These are phyloP conservation scores for Chara braunii DNA, from an alignment of 139 green algal genomes.

Conservation along the genomic window DNA sequence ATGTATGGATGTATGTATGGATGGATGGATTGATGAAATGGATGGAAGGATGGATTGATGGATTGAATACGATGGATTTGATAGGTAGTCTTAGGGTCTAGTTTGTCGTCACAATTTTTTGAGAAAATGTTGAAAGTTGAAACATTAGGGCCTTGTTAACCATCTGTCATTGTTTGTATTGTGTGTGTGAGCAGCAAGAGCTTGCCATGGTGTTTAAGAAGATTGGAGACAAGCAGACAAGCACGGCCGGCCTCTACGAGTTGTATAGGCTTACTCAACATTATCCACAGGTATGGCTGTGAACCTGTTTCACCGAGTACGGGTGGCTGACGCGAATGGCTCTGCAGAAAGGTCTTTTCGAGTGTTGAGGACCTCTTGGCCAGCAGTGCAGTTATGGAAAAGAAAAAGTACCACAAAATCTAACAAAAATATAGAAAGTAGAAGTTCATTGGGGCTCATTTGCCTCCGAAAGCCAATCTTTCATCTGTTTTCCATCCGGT, in stretches of 20 bases:
- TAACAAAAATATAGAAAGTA: background rate
- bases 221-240: slow-evolving; percentile 5
- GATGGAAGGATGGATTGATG: too few species aligned
- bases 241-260: slow-evolving; percentile 15
- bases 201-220: slow-evolving; percentile 44
- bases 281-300: background rate
- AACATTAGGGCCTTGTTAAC: too few species aligned
- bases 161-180: slow-evolving; percentile 3
- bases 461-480: background rate
- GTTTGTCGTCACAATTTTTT: background rate
- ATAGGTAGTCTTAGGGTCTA: slow-evolving; percentile 3
- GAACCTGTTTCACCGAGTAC: background rate
- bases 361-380: background rate
- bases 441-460: background rate
- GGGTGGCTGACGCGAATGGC: background rate
- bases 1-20: too few species aligned
- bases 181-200: background rate
- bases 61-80: too few species aligned
- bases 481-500: background rate
- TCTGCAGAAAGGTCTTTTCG: background rate
- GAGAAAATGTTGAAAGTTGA: too few species aligned
- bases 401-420: background rate
- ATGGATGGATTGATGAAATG: too few species aligned
- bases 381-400: background rate
- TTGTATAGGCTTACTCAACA: slow-evolving; percentile 5